Evolutionary conservation across 768 basidiomycete species (phyloP).

Genomic region (Mycena vulgaris): DNA sequence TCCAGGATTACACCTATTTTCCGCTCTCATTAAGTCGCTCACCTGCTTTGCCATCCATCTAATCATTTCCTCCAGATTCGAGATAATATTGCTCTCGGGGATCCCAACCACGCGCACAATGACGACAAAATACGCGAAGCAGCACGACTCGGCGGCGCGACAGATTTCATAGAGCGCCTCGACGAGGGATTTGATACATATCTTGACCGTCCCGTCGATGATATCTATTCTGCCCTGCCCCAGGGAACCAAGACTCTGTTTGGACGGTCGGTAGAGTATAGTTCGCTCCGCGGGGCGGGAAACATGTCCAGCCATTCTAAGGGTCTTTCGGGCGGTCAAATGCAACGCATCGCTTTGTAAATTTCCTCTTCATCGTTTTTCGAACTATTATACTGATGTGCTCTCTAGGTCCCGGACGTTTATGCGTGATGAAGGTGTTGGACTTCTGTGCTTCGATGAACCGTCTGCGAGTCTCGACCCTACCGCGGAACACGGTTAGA

Average conservation of each 20-base stretch:
- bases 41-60: background rate
- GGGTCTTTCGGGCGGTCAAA: conserved; percentile 78
- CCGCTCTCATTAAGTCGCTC: conserved; percentile 74
- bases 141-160: conserved; percentile 79
- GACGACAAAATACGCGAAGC: conserved; percentile 74
- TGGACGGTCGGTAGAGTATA: conserved; percentile 71
- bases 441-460: conserved; percentile 79
- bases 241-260: conserved; percentile 76
- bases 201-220: conserved; percentile 79
- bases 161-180: conserved; percentile 73
- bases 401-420: conserved; percentile 73
- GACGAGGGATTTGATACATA: conserved; percentile 81
- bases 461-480: conserved; percentile 84
- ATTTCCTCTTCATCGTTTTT: conserved; percentile 44
- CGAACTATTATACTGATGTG: background rate
- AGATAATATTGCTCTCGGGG: conserved; percentile 85
- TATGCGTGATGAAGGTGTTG: conserved; percentile 72
- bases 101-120: conserved; percentile 68
- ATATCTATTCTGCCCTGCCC: conserved; percentile 76
- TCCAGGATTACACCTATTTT: conserved; percentile 88
- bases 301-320: conserved; percentile 56
- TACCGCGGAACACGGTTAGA: conserved; percentile 77
- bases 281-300: conserved; percentile 60
- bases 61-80: conserved; percentile 66
- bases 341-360: conserved; percentile 82